Percentiles rank a stretch among this genome's conserved stretches.
phyloP scores from a whole-genome alignment of 495 filamentous ascomycete genomes.

The Neurospora sp. region DNA sequence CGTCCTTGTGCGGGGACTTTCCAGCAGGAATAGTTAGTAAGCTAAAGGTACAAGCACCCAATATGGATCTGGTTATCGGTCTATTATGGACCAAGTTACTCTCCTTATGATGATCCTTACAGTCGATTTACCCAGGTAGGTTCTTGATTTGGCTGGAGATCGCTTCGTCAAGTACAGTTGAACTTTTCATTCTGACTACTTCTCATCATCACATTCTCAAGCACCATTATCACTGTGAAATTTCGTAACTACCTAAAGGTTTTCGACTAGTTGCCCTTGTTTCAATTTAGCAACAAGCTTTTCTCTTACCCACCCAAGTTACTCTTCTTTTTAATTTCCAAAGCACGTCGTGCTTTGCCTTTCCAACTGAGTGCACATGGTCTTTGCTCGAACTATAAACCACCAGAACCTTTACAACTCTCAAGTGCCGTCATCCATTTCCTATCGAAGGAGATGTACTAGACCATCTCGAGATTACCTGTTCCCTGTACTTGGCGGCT shows the following conservation, averaged over 20 bases:
- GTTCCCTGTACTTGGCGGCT: neutral
- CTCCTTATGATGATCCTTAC: neutral
- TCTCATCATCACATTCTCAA: neutral
- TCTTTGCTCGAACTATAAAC: neutral
- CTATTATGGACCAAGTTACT: neutral
- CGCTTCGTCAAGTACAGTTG: neutral
- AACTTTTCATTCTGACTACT: neutral
- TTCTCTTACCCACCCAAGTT: neutral
- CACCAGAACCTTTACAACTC: neutral
- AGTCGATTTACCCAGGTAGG: neutral
- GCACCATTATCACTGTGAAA: neutral
- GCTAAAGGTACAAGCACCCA: neutral
- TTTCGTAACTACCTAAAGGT: neutral
- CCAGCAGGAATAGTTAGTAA: neutral
- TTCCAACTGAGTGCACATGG: neutral
- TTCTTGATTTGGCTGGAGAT: neutral
- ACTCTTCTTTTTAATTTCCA: neutral
- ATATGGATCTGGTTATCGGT: neutral
- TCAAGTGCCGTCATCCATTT: neutral
- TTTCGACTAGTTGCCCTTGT: neutral
- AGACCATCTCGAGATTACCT: neutral
- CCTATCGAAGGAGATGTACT: neutral
- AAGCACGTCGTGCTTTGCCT: neutral
- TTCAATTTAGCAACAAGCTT: neutral
- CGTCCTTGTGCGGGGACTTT: neutral